Base-by-base conservation (phyloP, 2,329 filamentous ascomycete genomes). In the Fusarium udum region DNA sequence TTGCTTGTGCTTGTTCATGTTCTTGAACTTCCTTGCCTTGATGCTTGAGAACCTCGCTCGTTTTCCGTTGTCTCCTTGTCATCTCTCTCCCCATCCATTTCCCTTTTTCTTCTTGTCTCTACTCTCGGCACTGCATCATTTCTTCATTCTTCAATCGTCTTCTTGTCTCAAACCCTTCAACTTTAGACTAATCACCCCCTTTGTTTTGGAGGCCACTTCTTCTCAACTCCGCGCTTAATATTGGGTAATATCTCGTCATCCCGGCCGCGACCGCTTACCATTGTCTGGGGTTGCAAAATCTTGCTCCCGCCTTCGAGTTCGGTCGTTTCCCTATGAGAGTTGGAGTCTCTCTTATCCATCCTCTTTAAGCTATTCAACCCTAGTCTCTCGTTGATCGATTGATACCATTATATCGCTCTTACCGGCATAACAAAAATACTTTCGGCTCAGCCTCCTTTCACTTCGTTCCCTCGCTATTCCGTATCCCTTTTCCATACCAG, bases 381-480 rank as follows among this genome's bases (percentile, higher is more conserved):
- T 56, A 74, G 64, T 73, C 71, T 69, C 67, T 78, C 72, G 75
- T 78, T 74, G 75, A 78, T 74, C 75, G 74, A 78, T 75, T 64
- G 51, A 57, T 57, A 65, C 36, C 36, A 20, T 64, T 62, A 58
- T 58, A 62, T 61, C 42, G 34, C 60, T 59, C 57, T 57, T 71
- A 55, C 58, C 40, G 31, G 37, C 46, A 58, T 60, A 58, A 48
- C 63, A 62, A 60, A 60, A 55, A 49, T 61, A 52, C 39, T 43
- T 64, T 62, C 51, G 67, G 67, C 61, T 64, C 42, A 31, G 36
- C 39, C 56, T 46, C 60, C 46, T 69, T 75, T 75, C 59, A 48
- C 68, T 75, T 75, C 61, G 58, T 64, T 70, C 74, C 67, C 67
- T 78, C 74, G 69, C 71, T 78, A 64, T 66, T 62, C 59, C 53